Evolutionary conservation across 2,329 filamentous ascomycete species (phyloP), one percentile per base, ranked within the genome.

Genomic region (Cryoendolithus antarcticus): DNA sequence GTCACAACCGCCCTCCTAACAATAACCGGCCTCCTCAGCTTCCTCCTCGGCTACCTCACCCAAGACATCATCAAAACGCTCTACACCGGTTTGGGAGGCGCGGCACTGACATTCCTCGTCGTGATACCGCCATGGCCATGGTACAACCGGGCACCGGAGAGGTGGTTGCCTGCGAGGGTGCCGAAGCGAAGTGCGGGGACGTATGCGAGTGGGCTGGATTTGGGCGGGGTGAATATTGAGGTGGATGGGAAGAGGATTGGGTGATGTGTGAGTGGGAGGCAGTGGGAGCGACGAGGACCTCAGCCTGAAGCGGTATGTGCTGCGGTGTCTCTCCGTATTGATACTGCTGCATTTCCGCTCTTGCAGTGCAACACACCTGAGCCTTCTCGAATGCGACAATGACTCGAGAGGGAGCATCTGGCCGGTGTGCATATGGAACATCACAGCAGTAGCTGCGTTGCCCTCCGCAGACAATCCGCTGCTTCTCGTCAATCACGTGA

Each of bases 111-210:
- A 30, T 89, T 93, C 53, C 57, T 93, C 43, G 65, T 80, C 34
- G 74, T 88, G 39, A 79, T 96, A 9, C 91, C 91, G n/a, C 81
- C 86, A 3, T 98, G 89, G 89, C 86, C 89, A 1, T 77, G 93
- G 54, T 96, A 80, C 70, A 95, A 94, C 56, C 75, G 73, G 59
- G 72, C 93, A 49, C 85, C 88, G 2, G 75, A 93, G 56, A 77
- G 74, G 52, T 98, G 88, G 86, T 65, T 95, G 39, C 78, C 82
- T 75, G 9, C 67, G 53, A 62, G 40, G 9, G 40, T 38, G 15
- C 40, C 34, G 27, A 42, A 41, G 33, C 30, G 33, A 15, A 12
- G 70, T 54, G 60, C 38, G 34, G 24, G 24, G 24, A 27, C 24
- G 24, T 27, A 27, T 27, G 46, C 43, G 13, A 32, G 47, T 38